These are phyloP conservation scores for Prunus campanulata DNA, from an alignment of 306 rosid species.

Conservation along the genomic window DNA sequence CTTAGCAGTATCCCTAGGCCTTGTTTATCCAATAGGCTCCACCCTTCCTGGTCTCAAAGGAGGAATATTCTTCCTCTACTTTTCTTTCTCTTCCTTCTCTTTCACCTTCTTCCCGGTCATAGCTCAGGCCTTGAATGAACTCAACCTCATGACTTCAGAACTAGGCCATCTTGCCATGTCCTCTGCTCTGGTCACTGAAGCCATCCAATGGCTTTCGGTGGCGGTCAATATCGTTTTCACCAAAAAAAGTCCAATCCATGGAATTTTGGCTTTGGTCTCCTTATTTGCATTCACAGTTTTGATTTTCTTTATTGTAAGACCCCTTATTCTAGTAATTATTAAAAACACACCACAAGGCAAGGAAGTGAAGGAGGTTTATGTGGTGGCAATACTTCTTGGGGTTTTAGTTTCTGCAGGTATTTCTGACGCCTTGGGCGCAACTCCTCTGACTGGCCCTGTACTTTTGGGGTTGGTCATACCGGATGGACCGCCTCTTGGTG, in stretches of 20 bases:
- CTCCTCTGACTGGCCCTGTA: slow-evolving; percentile 35
- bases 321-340: slow-evolving; percentile 2
- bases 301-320: slow-evolving; percentile 3
- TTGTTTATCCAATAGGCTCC: background rate
- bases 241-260: background rate
- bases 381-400: slow-evolving; percentile 25
- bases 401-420: slow-evolving; percentile 34
- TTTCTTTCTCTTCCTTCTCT: slow-evolving; percentile 1
- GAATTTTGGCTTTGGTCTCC: background rate
- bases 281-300: background rate
- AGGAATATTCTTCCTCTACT: background rate
- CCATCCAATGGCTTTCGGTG: slow-evolving; percentile 16
- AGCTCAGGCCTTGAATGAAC: slow-evolving; percentile 26
- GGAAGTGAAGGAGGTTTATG: slow-evolving; percentile 17
- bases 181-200: slow-evolving; percentile 14
- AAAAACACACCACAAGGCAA: slow-evolving; percentile 27
- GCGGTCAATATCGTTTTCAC: background rate
- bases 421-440: slow-evolving; percentile 49
- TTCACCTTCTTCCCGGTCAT: slow-evolving; percentile 24
- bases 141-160: slow-evolving; percentile 29
- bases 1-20: background rate
- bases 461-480: slow-evolving; percentile 62
- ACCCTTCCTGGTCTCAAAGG: background rate
- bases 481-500: slow-evolving; percentile 67
- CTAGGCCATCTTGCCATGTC: slow-evolving; percentile 35